Percentiles rank a stretch among this genome's conserved stretches.
Conservation (phyloP, 2,329 filamentous ascomycete genomes). For the Pseudogymnoascus verrucosus region DNA sequence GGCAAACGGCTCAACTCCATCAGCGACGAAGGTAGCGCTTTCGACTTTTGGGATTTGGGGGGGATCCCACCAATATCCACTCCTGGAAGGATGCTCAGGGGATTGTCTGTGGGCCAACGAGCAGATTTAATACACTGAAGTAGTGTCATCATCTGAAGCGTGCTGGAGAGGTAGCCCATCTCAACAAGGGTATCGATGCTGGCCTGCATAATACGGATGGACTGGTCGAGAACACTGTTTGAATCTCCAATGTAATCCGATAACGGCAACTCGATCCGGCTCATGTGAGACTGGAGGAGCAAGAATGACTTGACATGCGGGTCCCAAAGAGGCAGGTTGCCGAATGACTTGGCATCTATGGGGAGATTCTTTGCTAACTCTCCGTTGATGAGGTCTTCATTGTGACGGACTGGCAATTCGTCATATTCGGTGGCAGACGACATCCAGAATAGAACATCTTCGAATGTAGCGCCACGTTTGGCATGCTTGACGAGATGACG, state of each 20-base stretch:
- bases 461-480: conserved; percentile 66
- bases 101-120: conserved; percentile 78
- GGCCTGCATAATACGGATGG: conserved; percentile 93
- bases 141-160: conserved; percentile 71
- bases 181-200: conserved; percentile 91
- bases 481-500: conserved; percentile 72
- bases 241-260: conserved; percentile 96
- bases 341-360: conserved; percentile 37
- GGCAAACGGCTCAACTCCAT: conserved; percentile 16
- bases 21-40: conserved; percentile 11
- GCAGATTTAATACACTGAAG: conserved; percentile 90
- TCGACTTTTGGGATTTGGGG: neutral
- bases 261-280: conserved; percentile 84
- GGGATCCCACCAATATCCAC: conserved; percentile 41
- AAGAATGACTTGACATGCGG: conserved; percentile 96
- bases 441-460: conserved; percentile 86
- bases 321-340: conserved; percentile 91
- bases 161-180: conserved; percentile 71
- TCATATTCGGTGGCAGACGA: conserved; percentile 91
- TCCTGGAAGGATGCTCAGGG: conserved; percentile 71
- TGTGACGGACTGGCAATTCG: conserved; percentile 93
- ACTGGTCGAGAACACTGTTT: conserved; percentile 82
- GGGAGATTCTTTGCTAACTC: conserved; percentile 79
- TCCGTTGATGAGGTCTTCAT: conserved; percentile 94
- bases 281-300: conserved; percentile 90